Evolutionary conservation across 208 protist genomes (phyloP).

Genomic region (Leishmania arabica): DNA sequence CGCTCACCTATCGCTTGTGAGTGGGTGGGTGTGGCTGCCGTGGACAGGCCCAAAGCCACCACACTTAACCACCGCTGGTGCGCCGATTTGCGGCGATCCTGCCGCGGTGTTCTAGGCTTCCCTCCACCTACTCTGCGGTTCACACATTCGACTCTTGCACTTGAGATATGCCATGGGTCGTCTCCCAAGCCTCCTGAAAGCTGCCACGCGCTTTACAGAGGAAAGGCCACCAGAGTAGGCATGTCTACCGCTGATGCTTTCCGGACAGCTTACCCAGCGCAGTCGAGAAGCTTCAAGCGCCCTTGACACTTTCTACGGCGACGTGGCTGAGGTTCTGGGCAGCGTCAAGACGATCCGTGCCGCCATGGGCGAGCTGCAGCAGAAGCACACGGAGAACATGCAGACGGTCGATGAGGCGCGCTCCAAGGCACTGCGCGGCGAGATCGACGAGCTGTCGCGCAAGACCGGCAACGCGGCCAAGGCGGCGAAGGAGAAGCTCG

Average conservation of each 20-base stretch:
- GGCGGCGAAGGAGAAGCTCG: conserved; percentile 47
- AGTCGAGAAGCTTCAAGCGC: not conserved
- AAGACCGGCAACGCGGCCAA: conserved; percentile 48
- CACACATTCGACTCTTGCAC: not conserved
- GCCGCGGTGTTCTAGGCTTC: not conserved
- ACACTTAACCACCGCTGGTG: not conserved
- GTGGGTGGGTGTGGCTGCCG: not conserved
- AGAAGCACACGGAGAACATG: conserved; percentile 76
- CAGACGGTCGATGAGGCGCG: conserved; percentile 63
- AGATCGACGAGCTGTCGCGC: conserved; percentile 64
- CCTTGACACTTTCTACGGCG: conserved; percentile 45
- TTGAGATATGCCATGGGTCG: not conserved
- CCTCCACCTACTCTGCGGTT: not conserved
- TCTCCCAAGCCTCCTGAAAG: not conserved
- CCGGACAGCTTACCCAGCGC: not conserved
- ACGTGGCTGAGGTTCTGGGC: conserved; percentile 34
- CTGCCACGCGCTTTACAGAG: not conserved
- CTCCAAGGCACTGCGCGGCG: conserved; percentile 51
- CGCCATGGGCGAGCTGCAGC: conserved; percentile 51
- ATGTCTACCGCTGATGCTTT: not conserved
- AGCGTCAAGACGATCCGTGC: conserved; percentile 40
- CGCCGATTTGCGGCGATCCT: not conserved
- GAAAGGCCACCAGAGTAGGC: not conserved
- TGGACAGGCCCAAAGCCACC: not conserved
- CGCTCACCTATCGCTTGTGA: no score